A percentile compares a stretch with the other conserved stretches of the same genome.
Conservation (phyloP, 163 green algal species). For the Prototheca stagnorum region DNA sequence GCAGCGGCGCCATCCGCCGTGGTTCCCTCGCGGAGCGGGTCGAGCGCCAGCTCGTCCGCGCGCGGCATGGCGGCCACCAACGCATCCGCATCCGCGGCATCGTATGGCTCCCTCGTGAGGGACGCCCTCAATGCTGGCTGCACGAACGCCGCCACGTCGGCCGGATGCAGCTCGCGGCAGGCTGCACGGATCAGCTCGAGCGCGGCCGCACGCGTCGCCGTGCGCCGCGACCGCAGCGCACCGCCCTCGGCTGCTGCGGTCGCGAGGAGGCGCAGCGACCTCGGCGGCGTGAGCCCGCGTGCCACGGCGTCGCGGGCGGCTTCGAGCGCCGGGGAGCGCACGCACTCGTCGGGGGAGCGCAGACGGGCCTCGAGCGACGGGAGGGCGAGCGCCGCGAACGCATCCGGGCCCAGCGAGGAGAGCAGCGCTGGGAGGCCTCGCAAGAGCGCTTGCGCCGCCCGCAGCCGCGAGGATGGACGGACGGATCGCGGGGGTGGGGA, state of each 20-base stretch:
- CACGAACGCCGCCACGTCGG: constrained; percentile 48
- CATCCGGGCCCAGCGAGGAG: constrained; percentile 34
- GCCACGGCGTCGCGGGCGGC: background rate
- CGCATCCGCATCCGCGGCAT: background rate
- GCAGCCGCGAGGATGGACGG: too few relatives aligned
- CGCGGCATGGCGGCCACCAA: background rate
- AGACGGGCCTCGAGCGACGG: constrained; percentile 80
- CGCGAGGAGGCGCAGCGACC: constrained; percentile 51
- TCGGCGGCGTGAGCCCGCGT: constrained; percentile 44
- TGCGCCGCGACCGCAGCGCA: constrained; percentile 5
- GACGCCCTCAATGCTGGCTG: constrained; percentile 27
- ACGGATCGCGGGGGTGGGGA: too few relatives aligned
- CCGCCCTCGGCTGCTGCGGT: background rate
- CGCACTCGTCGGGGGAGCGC: constrained; percentile 35
- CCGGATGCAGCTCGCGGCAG: constrained; percentile 22
- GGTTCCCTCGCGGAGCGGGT: too few relatives aligned
- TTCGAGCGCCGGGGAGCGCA: background rate
- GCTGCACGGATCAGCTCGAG: constrained; percentile 41
- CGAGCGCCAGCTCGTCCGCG: too few relatives aligned
- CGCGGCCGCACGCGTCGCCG: constrained; percentile 12
- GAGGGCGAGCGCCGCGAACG: constrained; percentile 70
- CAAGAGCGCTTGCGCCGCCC: constrained; percentile 75
- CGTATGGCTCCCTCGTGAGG: constrained; percentile 1
- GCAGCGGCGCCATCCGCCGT: too few relatives aligned
- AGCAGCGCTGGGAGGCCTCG: constrained; percentile 38